Conservation (phyloP, 257 asterid species). For the Rehmannia glutinosa region DNA sequence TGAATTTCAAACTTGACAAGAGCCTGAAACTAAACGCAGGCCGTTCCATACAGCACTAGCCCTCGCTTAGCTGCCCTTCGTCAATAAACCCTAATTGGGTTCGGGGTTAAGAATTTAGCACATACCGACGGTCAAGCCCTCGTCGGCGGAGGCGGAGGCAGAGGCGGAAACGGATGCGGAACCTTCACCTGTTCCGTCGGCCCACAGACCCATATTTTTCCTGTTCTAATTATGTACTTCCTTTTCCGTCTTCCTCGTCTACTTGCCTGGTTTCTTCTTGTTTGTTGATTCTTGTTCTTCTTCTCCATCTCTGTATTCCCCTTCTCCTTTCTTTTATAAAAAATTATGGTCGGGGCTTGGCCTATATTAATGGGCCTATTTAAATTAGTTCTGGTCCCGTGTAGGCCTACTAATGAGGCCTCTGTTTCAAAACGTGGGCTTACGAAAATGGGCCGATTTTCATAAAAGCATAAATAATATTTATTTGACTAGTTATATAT, state of each 20-base stretch:
- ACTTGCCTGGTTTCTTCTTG: constrained; percentile 6
- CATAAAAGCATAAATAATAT: no score
- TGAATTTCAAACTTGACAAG: constrained; percentile 16
- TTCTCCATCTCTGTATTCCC: constrained; percentile 11
- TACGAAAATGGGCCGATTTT: no score
- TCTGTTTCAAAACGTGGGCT: no score
- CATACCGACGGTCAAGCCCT: constrained; percentile 31
- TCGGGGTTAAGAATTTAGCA: constrained; percentile 19
- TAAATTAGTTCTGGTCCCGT: no score
- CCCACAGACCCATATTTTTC: constrained; percentile 28
- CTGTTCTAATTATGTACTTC: neutral
- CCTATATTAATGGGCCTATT: constrained; percentile 10
- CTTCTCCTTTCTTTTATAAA: constrained; percentile 9
- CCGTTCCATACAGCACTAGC: neutral
- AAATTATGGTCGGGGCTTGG: neutral
- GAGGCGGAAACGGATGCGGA: constrained; percentile 14
- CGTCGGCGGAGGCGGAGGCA: constrained; percentile 27
- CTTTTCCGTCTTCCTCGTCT: constrained; percentile 2
- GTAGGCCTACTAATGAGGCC: no score
- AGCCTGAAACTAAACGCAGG: neutral
- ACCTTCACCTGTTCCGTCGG: constrained; percentile 25
- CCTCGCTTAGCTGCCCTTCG: neutral
- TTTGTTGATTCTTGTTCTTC: neutral
- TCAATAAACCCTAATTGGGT: constrained; percentile 28
- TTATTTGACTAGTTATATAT: no score